A percentile compares a stretch with the other conserved stretches of the same genome.
Evolutionary conservation across 2,329 filamentous ascomycete species (phyloP).

Genomic region (Colletotrichum eremochloae): DNA sequence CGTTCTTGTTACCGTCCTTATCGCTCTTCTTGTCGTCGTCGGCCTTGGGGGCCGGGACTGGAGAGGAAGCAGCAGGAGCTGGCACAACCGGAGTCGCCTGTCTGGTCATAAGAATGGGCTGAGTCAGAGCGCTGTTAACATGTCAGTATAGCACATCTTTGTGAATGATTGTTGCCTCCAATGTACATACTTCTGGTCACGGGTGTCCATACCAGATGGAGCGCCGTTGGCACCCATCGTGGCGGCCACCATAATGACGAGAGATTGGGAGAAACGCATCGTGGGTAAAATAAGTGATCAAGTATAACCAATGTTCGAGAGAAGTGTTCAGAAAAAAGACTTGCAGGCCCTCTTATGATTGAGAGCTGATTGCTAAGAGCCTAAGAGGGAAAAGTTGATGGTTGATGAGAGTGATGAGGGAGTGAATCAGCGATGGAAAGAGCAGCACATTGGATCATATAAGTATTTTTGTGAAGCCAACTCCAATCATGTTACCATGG

Average conservation of each 20-base stretch:
- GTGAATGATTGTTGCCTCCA: too few relatives aligned
- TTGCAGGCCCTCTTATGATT: neutral
- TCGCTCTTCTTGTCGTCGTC: constrained; percentile 9
- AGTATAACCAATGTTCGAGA: fast-evolving
- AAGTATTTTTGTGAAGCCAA: neutral
- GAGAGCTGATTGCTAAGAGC: neutral
- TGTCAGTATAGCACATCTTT: neutral
- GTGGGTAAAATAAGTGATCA: neutral
- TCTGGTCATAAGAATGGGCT: constrained; percentile 4
- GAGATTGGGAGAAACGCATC: constrained; percentile 39
- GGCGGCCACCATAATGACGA: constrained; percentile 39
- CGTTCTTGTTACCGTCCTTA: neutral
- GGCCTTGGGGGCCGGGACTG: constrained; percentile 4
- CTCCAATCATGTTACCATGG: neutral
- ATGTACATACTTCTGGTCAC: constrained; percentile 25
- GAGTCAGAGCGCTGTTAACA: constrained; percentile 15
- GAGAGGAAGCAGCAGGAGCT: constrained; percentile 3
- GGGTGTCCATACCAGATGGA: constrained; percentile 23
- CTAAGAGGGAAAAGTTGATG: neutral
- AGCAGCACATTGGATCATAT: neutral
- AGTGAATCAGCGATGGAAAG: neutral
- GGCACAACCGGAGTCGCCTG: constrained; percentile 14
- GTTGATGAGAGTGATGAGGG: constrained; percentile 11
- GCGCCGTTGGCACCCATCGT: constrained; percentile 37
- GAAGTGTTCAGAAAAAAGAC: neutral